These are phyloP conservation scores for Boletus edulis DNA, from an alignment of 768 basidiomycete genomes.

Conservation along the genomic window DNA sequence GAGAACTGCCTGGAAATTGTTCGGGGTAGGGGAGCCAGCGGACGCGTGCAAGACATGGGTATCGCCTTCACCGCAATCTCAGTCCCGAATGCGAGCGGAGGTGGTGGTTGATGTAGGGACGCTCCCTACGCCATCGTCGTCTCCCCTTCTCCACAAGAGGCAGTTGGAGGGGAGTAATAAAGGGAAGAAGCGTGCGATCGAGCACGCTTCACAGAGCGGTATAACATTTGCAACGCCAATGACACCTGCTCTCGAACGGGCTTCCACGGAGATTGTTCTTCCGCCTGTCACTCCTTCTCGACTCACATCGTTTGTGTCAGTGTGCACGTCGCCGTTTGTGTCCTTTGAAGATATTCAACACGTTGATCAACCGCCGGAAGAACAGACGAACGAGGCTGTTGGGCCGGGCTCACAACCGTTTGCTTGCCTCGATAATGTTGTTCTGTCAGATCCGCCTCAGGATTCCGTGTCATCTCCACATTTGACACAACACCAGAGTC, in stretches of 20 bases:
- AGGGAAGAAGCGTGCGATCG: constrained; percentile 4
- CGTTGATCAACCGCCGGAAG: neutral
- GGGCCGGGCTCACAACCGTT: constrained; percentile 11
- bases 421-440: constrained; percentile 15
- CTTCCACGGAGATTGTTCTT: constrained; percentile 2
- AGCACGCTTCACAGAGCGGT: neutral
- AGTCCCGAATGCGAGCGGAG: neutral
- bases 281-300: neutral
- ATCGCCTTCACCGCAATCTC: constrained; percentile 15
- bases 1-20: constrained; percentile 55
- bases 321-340: constrained; percentile 15
- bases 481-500: neutral
- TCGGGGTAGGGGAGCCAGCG: constrained; percentile 39
- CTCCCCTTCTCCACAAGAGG: constrained; percentile 9
- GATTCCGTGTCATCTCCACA: neutral
- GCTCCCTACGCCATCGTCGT: constrained; percentile 27
- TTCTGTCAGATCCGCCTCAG: neutral
- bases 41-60: constrained; percentile 13
- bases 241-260: neutral
- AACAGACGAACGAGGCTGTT: neutral
- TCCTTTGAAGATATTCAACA: constrained; percentile 4
- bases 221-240: neutral
- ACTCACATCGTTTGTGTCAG: neutral
- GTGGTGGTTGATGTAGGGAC: neutral
- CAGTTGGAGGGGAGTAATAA: neutral